phyloP scores from a whole-genome alignment of 345 rosid species.

The Clarkia xantiana region DNA sequence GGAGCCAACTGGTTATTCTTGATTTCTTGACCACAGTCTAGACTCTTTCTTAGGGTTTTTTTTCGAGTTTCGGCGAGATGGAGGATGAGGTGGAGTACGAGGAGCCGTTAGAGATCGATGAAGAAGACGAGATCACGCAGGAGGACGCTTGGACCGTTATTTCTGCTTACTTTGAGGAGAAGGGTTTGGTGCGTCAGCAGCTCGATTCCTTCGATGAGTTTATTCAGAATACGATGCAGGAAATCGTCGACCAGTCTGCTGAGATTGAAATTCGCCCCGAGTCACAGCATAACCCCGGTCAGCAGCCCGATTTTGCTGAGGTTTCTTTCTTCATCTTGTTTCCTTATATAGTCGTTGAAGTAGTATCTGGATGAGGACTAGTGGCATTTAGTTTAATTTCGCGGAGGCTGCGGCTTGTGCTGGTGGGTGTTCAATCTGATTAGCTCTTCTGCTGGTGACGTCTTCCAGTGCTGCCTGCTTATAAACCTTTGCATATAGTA shows the following conservation, averaged over 20 bases:
- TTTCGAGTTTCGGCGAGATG: too few relatives aligned
- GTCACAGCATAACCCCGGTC: constrained; percentile 95
- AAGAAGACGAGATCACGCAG: constrained; percentile 70
- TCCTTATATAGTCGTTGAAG: background rate
- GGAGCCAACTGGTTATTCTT: too few relatives aligned
- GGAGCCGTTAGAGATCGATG: constrained; percentile 27
- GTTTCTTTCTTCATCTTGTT: constrained; percentile 14
- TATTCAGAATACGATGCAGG: constrained; percentile 96
- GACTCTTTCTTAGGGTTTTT: too few relatives aligned
- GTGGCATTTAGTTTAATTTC: too few relatives aligned
- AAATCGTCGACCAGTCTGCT: constrained; percentile 81
- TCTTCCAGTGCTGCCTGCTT: too few relatives aligned
- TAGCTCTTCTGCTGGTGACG: too few relatives aligned
- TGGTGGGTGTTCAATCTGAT: too few relatives aligned
- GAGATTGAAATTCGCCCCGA: constrained; percentile 96
- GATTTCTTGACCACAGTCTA: too few relatives aligned
- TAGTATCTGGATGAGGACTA: background rate
- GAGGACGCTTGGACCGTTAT: constrained; percentile 96
- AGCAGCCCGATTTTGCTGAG: constrained; percentile 88
- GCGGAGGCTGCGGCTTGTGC: too few relatives aligned
- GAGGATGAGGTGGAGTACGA: constrained; percentile 66
- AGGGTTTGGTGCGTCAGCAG: constrained; percentile 90
- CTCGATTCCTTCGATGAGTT: constrained; percentile 94
- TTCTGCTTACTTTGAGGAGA: constrained; percentile 90
- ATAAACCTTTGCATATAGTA: too few relatives aligned